Base-by-base conservation (phyloP, 345 rosid species). In the Atalantia buxifolia region DNA sequence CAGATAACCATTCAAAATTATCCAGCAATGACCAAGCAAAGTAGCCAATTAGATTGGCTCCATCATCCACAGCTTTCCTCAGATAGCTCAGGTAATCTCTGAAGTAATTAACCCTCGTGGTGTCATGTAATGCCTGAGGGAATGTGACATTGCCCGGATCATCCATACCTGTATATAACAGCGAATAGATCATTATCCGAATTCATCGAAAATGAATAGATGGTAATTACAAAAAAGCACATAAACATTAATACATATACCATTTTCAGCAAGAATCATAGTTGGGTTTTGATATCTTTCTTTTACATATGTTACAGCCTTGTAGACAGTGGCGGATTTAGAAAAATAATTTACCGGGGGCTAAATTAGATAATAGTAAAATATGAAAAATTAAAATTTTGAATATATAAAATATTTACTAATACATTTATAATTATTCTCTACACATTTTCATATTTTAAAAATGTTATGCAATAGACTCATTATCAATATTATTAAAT, bases 11-110 rank as follows among this genome's bases (percentile, higher is more conserved):
- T 81, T 91, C 95, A 8, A 89, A 91, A 86, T 89, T 89, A 69
- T 91, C 95, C 0, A 89, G 67, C 86, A 89, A 77, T 2, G 94
- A 89, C 94, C 94, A 89, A 0, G 94, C 92, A 2, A 91, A 91
- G 79, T 91, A 91, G 3, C 94, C 91, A 3, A 69, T 36, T 33
- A 89, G 85, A 16, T 91, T 89, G 13, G 93, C 95, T 78, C 93
- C 92, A 63, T 83, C 85, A 60, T 87, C 90, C 9, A 75, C 82
- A 16, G 87, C 91, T 64, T 79, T 85, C 85, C 86, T 87, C 81
- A 89, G 45, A 59, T 88, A 80, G 13, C 77, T 66, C 62, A 91
- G 13, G 73, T 88, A 91, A 66, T 81, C 76, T 77, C 27, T 84
- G 79, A 75, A 91, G 85, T 62, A 90, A 45, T 80, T 72, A 7